Conservation (phyloP, 305 asterid genomes). For the Solanum hybrid region DNA sequence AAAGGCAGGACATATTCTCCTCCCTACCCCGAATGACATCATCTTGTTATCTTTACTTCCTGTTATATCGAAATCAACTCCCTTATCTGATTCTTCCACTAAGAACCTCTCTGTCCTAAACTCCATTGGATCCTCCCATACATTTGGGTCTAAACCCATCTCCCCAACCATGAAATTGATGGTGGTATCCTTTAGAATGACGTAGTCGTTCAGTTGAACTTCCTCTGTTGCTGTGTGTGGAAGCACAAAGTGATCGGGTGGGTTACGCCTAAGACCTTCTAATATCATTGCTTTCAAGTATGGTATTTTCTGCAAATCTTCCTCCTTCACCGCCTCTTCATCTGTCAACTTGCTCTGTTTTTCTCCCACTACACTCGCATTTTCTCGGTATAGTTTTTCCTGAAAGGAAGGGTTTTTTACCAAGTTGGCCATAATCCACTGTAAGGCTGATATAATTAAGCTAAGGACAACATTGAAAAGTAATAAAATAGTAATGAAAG, state of each 20-base stretch:
- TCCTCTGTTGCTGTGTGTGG: background rate
- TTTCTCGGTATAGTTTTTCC: background rate
- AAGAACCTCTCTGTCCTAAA: conserved; percentile 73
- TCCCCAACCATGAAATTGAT: background rate
- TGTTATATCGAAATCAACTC: conserved; percentile 23
- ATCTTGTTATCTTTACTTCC: background rate
- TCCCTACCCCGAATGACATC: background rate
- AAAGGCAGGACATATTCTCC: background rate
- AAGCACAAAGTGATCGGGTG: background rate
- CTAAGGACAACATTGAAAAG: too few species aligned
- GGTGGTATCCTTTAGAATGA: background rate
- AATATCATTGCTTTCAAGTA: background rate
- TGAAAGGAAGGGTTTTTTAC: background rate
- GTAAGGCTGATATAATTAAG: background rate
- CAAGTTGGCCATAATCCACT: background rate
- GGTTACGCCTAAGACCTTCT: background rate
- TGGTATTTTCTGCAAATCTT: background rate
- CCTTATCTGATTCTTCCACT: background rate
- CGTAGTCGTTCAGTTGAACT: background rate
- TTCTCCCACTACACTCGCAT: background rate
- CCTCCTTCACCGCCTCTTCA: background rate
- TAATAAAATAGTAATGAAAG: too few species aligned
- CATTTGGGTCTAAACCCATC: conserved; percentile 60
- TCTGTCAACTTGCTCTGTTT: background rate
- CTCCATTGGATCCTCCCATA: conserved; percentile 77